Conservation (phyloP, 2,329 filamentous ascomycete genomes). For the Hymenoscyphus occultus region DNA sequence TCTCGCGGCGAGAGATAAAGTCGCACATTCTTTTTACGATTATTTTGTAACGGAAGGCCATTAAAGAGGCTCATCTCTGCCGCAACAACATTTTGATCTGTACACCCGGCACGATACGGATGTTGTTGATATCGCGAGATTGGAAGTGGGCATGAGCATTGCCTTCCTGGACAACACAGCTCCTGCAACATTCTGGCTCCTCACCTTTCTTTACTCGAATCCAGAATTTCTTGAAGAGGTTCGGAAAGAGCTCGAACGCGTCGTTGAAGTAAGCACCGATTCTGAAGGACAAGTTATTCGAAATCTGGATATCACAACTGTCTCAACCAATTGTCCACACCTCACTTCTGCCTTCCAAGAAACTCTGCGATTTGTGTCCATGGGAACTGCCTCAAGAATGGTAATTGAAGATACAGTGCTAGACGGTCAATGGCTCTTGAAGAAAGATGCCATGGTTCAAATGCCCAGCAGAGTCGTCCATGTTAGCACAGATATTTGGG, state of each 20-base stretch:
- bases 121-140: conserved; percentile 40
- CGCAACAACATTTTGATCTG: conserved; percentile 38
- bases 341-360: conserved; percentile 43
- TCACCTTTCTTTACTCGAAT: conserved; percentile 40
- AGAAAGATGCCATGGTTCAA: conserved; percentile 38
- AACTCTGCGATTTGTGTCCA: conserved; percentile 40
- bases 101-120: conserved; percentile 36
- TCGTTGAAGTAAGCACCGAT: background rate
- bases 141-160: conserved; percentile 42
- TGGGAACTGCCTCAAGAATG: conserved; percentile 39
- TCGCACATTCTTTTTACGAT: conserved; percentile 38
- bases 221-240: conserved; percentile 33
- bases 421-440: conserved; percentile 36
- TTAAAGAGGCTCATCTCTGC: conserved; percentile 39
- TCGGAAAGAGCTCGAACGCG: conserved; percentile 23
- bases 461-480: conserved; percentile 38
- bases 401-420: conserved; percentile 39
- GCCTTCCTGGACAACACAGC: conserved; percentile 42
- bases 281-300: conserved; percentile 20
- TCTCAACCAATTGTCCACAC: conserved; percentile 35
- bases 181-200: conserved; percentile 42
- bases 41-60: conserved; percentile 42
- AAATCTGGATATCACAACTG: conserved; percentile 9
- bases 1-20: conserved; percentile 35
- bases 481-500: conserved; percentile 36